Base-by-base conservation (phyloP, 106 monocot genomes). In the Phalaenopsis equestris region DNA sequence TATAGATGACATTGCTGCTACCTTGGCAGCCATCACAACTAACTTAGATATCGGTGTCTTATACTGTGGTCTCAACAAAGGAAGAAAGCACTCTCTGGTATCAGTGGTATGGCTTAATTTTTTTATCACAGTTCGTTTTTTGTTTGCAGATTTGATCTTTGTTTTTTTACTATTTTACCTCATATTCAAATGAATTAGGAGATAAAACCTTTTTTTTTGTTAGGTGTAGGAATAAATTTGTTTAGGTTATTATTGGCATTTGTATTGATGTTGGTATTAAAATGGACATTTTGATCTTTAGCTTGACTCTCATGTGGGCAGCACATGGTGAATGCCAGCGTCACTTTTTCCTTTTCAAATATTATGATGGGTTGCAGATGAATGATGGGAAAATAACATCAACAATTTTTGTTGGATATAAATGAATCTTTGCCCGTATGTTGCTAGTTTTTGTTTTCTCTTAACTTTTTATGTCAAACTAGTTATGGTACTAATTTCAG, bases 51-150 rank as follows among this genome's bases (percentile, higher is more conserved):
- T 94, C 56, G 85, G 93, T 80, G 77, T 85, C 41, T 80, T 96
- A 17, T 96, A 96, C 79, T 78, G 76, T 72, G 94, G 96, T 73
- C 39, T 94, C 41, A 83, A 90, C 78, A 73, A 43, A 73, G 93
- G 90, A 64, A 90, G 73, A 81, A 94, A 85, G 75, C 86, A 96
- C 80, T 83, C 47, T 23, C 84, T 96, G n/a, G 88, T 92, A 84
- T 96, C 96, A 67, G 90, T 96, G 91, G 96, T 96, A 96, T 81
- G 93, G 70, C 41, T 61, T 61, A n/a, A n/a, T 61, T 21, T n/a
- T 5, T 1, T 21, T n/a, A 1, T 5, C 21, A 21, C 18, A 21
- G 21, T 61, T 9, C n/a, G 21, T n/a, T 61, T 61, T 42, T 41
- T 14, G 42, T 3, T 73, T 39, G 41, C 30, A 42, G 16, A 41